Conservation (phyloP, 805 yeast genomes). For the Kluyveromyces nonfermentans region DNA sequence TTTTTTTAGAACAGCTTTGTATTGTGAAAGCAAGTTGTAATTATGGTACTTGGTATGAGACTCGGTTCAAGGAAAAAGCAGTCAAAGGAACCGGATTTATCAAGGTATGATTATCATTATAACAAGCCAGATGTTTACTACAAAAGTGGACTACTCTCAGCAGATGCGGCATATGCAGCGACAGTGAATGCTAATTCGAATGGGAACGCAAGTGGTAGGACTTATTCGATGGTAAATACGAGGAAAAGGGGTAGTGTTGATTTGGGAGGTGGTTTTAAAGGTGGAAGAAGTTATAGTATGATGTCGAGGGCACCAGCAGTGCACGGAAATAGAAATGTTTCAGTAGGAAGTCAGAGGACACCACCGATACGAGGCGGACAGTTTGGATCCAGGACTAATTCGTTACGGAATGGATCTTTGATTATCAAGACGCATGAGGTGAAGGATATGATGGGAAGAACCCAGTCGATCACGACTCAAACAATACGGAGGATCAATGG, state of each 20-base stretch:
- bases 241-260: not conserved
- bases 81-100: conserved; percentile 30
- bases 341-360: not conserved
- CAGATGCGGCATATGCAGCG: conserved; percentile 28
- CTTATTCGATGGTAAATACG: conserved; percentile 8
- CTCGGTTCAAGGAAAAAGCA: conserved; percentile 12
- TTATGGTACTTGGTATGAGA: conserved; percentile 19
- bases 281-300: not conserved
- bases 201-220: conserved; percentile 5
- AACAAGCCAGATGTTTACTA: conserved; percentile 15
- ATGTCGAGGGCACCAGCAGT: not conserved
- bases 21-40: too few relatives aligned
- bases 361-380: not conserved
- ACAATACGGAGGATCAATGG: conserved; percentile 43
- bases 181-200: not conserved
- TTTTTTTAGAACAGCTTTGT: too few relatives aligned
- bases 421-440: conserved; percentile 44
- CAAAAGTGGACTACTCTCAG: conserved; percentile 14
- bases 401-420: conserved; percentile 12
- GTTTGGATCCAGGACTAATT: conserved; percentile 20
- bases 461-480: conserved; percentile 45
- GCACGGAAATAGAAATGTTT: not conserved
- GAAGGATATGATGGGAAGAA: conserved; percentile 41
- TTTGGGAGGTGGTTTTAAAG: not conserved
- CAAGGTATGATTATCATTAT: conserved; percentile 30